Evolutionary conservation across 306 rosid genomes (phyloP), one percentile per base, ranked within the genome.

Genomic region (Lablab purpureus): DNA sequence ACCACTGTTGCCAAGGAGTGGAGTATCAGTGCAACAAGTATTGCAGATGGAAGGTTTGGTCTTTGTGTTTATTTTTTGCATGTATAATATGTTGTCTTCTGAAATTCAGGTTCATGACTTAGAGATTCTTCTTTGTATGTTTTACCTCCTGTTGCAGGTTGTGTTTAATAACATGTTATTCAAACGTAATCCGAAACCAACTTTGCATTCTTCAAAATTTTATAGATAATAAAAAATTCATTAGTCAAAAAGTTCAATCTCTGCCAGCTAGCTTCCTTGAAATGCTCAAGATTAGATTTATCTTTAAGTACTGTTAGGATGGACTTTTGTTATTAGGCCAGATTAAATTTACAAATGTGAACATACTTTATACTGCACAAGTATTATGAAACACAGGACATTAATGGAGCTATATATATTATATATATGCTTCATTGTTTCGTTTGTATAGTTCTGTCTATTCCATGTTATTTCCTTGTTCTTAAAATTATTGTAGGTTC

Each of bases 31-130:
- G 94, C 92, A 51, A 87, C 98, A 62, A 81, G 98, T 78, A 96
- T 96, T 84, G 99, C 99, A 37, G 99, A 96, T 82, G 99, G 99
- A 88, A 93, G 99, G 99, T 93, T 41, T 56, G 86, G 41, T 59
- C 49, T 67, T 85, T 58, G 62, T 78, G 43, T 85, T 28, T 67
- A 75, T 64, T 73, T 32, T 11, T 47, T 68, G 70, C 7, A 52
- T 68, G 67, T 19, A n/a, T 63, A 59, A 76, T 10, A 46, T 81
- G 28, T 51, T 45, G 56, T 78, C 79, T 59, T 74, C 25, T 34
- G 9, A 63, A 54, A 50, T 66, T 75, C 18, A 23, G 1, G 67
- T 27, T 71, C 52, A 13, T 10, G 28, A 47, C 36, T 54, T 77
- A 77, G 59, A 37, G 7, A 47, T 13, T 19, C 22, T 18, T 47